Conservation (phyloP, 1,284 basidiomycete genomes). For the Pseudozyma sp. region DNA sequence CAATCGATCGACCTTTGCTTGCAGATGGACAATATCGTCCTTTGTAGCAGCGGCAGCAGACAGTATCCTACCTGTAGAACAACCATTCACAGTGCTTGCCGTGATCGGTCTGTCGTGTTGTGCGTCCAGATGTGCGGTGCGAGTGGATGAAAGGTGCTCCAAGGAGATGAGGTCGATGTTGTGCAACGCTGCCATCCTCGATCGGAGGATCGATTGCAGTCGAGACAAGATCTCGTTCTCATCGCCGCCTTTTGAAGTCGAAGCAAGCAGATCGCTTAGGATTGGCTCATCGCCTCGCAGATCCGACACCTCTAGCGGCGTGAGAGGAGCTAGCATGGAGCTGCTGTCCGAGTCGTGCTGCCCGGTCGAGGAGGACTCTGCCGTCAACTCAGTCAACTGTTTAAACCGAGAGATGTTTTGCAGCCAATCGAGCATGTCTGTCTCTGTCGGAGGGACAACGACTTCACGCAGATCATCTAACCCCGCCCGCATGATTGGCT, state of each 20-base stretch:
- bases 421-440: slow-evolving; percentile 32
- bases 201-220: background rate
- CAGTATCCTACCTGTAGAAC: too few relatives aligned
- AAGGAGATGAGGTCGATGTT: slow-evolving; percentile 20
- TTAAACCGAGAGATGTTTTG: slow-evolving; percentile 1
- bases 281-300: background rate
- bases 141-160: background rate
- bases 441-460: slow-evolving; percentile 2
- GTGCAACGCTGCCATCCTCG: slow-evolving; percentile 24
- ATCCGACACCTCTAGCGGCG: background rate
- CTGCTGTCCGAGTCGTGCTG: background rate
- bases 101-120: background rate
- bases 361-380: too few relatives aligned
- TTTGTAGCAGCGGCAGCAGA: too few relatives aligned
- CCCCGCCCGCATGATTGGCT: background rate
- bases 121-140: too few relatives aligned
- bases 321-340: background rate
- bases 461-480: slow-evolving; percentile 9
- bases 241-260: background rate
- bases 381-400: background rate
- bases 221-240: background rate
- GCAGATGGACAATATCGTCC: background rate
- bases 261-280: background rate
- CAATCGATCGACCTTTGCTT: too few relatives aligned
- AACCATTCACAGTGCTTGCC: too few relatives aligned